Evolutionary conservation across 164 flowering plant species (phyloP).

Genomic region (Pachysandra terminalis): DNA sequence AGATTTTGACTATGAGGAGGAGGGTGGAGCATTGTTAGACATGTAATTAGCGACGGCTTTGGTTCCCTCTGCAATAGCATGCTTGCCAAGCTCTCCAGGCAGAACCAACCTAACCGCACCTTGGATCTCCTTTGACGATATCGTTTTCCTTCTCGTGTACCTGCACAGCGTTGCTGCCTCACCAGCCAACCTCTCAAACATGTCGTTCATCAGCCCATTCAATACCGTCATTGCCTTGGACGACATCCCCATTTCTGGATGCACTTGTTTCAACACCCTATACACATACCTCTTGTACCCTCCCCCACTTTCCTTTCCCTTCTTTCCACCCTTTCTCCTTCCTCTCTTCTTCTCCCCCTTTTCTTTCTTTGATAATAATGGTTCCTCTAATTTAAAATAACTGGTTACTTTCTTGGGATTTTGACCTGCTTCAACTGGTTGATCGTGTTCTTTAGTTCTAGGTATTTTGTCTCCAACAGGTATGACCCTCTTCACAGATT

Average conservation of each 20-base stretch:
- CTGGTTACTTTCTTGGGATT: not conserved
- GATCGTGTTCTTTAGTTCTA: not conserved
- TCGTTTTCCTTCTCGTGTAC: slow-evolving; percentile 26
- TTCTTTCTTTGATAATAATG: slow-evolving; percentile 4
- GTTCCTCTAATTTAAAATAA: not conserved
- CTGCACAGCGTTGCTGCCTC: slow-evolving; percentile 41
- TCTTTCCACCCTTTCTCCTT: slow-evolving; percentile 8
- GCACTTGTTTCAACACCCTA: slow-evolving; percentile 59
- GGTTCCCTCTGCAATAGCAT: slow-evolving; percentile 56
- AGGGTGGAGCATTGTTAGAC: not conserved
- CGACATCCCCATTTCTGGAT: slow-evolving; percentile 50
- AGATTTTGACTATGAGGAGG: too few species aligned
- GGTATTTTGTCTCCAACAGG: too few species aligned
- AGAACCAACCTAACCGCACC: slow-evolving; percentile 55
- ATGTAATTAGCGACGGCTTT: slow-evolving; percentile 50
- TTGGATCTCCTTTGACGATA: slow-evolving; percentile 58
- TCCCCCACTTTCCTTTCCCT: slow-evolving; percentile 16
- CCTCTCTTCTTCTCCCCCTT: slow-evolving; percentile 5
- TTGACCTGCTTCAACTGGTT: too few species aligned
- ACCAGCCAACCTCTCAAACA: slow-evolving; percentile 56
- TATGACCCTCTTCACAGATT: too few species aligned
- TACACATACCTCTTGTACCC: slow-evolving; percentile 50
- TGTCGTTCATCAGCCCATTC: slow-evolving; percentile 48
- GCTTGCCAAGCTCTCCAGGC: slow-evolving; percentile 63
- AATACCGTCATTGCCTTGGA: slow-evolving; percentile 48